Conservation (phyloP, 2,329 filamentous ascomycete genomes). For the Penicillium sp. region DNA sequence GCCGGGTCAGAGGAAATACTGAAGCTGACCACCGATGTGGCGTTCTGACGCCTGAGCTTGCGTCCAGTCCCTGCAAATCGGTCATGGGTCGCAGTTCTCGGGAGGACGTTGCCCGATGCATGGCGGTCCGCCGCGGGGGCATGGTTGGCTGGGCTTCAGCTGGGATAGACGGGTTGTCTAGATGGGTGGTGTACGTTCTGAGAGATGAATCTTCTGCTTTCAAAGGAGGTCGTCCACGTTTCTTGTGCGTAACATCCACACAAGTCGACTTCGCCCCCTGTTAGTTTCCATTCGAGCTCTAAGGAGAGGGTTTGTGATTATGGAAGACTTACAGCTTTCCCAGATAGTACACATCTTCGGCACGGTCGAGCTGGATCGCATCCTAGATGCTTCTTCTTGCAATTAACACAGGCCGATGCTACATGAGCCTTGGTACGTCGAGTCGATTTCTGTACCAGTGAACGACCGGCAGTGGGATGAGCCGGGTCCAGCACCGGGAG, state of each 20-base stretch:
- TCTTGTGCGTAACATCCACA: constrained; percentile 51
- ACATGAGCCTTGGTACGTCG: constrained; percentile 51
- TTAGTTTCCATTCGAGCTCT: neutral
- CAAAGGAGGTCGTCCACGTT: constrained; percentile 46
- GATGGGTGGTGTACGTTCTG: constrained; percentile 31
- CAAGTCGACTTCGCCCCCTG: constrained; percentile 41
- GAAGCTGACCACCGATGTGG: constrained; percentile 36
- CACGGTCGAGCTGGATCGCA: constrained; percentile 50
- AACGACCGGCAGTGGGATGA: constrained; percentile 24
- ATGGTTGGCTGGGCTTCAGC: constrained; percentile 28
- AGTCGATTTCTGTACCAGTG: constrained; percentile 40
- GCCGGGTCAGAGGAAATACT: constrained; percentile 30
- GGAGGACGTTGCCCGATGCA: constrained; percentile 39
- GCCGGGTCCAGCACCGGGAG: constrained; percentile 25
- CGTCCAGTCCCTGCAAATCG: constrained; percentile 34
- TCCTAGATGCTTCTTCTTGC: constrained; percentile 51
- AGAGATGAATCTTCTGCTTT: constrained; percentile 45
- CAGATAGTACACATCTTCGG: constrained; percentile 47
- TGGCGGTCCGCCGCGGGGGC: constrained; percentile 24
- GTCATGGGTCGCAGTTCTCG: constrained; percentile 41
- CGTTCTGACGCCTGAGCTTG: constrained; percentile 18
- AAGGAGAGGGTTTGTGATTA: neutral
- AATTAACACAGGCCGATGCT: constrained; percentile 51
- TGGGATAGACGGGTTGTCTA: constrained; percentile 27
- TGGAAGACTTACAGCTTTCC: constrained; percentile 45